phyloP scores from a whole-genome alignment of 75 land plant species.

The Cunninghamia lanceolata region DNA sequence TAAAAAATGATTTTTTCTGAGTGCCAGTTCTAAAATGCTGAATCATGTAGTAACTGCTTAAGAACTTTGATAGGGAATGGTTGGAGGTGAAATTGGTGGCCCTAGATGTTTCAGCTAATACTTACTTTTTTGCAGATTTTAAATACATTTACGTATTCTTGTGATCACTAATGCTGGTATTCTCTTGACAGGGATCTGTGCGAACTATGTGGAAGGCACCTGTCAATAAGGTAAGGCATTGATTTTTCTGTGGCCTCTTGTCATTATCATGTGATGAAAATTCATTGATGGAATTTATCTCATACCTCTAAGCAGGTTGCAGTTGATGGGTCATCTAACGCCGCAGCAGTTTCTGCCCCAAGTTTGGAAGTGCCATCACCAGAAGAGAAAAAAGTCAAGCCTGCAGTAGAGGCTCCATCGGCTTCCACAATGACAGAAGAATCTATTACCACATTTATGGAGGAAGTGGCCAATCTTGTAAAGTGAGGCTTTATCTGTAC shows the following conservation, averaged over 20 bases:
- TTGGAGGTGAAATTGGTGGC: not conserved
- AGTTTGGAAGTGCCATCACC: conserved; percentile 15
- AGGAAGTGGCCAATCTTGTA: conserved; percentile 40
- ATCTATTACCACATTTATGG: conserved; percentile 40
- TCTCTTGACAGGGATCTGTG: not conserved
- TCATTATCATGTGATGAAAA: not conserved
- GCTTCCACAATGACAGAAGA: conserved; percentile 28
- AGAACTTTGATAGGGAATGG: not conserved
- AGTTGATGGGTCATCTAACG: conserved; percentile 33
- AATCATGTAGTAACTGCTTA: not conserved
- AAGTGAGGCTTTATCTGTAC: conserved; percentile 26
- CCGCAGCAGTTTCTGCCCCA: conserved; percentile 10
- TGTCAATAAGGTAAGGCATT: not conserved
- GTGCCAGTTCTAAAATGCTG: not conserved
- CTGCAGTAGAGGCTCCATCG: conserved; percentile 13
- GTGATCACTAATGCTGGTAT: not conserved
- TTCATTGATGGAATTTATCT: not conserved
- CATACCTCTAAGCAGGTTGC: conserved; percentile 21
- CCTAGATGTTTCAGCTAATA: not conserved
- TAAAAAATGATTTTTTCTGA: not conserved
- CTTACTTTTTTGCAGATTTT: not conserved
- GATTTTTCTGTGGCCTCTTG: not conserved
- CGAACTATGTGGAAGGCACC: not conserved
- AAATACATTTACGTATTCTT: not conserved
- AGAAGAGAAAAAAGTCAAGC: conserved; percentile 20